phyloP scores from a whole-genome alignment of 2,329 filamentous ascomycete genomes.

The Bertia moriformis region DNA sequence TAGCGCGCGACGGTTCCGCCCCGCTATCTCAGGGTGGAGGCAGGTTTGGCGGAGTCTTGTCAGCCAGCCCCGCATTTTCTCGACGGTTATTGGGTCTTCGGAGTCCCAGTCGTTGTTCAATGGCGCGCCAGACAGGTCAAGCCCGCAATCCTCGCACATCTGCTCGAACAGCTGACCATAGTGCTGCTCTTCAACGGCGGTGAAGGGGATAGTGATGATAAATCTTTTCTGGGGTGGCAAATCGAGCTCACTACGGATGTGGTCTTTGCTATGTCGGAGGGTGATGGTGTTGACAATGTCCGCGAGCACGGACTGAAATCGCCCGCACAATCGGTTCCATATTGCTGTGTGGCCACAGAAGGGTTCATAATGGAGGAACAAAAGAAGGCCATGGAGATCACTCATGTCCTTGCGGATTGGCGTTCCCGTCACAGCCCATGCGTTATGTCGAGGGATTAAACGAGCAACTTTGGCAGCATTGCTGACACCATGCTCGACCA shows the following conservation, averaged over 20 bases:
- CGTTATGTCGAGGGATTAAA: slow-evolving; percentile 67
- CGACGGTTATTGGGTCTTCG: slow-evolving; percentile 36
- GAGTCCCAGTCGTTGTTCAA: slow-evolving; percentile 47
- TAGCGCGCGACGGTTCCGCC: slow-evolving; percentile 46
- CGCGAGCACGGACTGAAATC: slow-evolving; percentile 49
- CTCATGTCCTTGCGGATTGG: slow-evolving; percentile 66
- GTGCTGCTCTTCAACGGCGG: slow-evolving; percentile 77
- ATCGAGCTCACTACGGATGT: slow-evolving; percentile 62
- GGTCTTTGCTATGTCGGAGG: slow-evolving; percentile 73
- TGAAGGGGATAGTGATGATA: slow-evolving; percentile 81
- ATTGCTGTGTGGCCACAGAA: slow-evolving; percentile 48
- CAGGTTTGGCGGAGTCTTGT: slow-evolving; percentile 67
- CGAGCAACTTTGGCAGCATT: slow-evolving; percentile 70
- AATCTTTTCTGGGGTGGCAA: slow-evolving; percentile 74
- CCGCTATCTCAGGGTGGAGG: slow-evolving; percentile 70
- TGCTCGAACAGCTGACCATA: slow-evolving; percentile 64
- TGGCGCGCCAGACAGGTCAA: slow-evolving; percentile 52
- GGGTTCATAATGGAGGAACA: slow-evolving; percentile 69
- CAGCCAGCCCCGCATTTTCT: slow-evolving; percentile 68
- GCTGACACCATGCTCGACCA: slow-evolving; percentile 80
- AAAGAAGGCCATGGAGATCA: slow-evolving; percentile 67
- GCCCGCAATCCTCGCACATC: slow-evolving; percentile 56
- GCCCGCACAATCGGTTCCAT: slow-evolving; percentile 53
- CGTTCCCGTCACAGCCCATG: slow-evolving; percentile 87
- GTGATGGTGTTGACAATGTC: slow-evolving; percentile 58